Evolutionary conservation across 768 basidiomycete genomes (phyloP).

Genomic region (Cyclocybe cylindracea): DNA sequence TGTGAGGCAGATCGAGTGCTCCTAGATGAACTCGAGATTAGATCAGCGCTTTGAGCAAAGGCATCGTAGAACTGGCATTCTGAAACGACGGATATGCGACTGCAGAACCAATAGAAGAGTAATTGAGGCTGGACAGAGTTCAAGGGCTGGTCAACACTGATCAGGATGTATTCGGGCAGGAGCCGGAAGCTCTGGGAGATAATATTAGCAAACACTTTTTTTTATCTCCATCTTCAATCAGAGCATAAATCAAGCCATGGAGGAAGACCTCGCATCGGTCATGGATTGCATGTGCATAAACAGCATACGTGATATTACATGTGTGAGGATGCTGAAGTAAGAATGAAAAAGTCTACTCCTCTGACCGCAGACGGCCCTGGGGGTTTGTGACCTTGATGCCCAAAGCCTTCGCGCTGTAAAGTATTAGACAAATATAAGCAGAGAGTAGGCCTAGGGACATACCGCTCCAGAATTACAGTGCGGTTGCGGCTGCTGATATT

Average conservation of each 20-base stretch:
- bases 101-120: neutral
- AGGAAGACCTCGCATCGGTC: conserved; percentile 11
- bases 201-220: conserved; percentile 12
- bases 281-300: conserved; percentile 52
- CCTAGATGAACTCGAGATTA: conserved; percentile 10
- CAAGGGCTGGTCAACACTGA: conserved; percentile 3
- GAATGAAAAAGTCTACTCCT: conserved; percentile 67
- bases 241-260: neutral
- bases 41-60: neutral
- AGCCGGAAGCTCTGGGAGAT: conserved; percentile 3
- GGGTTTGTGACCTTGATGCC: conserved; percentile 95
- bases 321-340: conserved; percentile 36
- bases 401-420: conserved; percentile 73
- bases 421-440: conserved; percentile 3
- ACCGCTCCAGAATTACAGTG: conserved; percentile 87
- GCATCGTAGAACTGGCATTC: conserved; percentile 18
- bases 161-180: conserved; percentile 6
- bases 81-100: neutral
- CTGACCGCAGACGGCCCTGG: conserved; percentile 89
- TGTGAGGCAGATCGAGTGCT: conserved; percentile 65
- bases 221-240: conserved; percentile 2
- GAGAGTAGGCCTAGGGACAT: conserved; percentile 14
- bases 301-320: conserved; percentile 59
- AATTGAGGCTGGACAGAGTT: neutral
- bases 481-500: conserved; percentile 96